Percentiles rank a stretch among this genome's conserved stretches.
Conservation (phyloP, 768 basidiomycete species). For the Collybiopsis confluens region DNA sequence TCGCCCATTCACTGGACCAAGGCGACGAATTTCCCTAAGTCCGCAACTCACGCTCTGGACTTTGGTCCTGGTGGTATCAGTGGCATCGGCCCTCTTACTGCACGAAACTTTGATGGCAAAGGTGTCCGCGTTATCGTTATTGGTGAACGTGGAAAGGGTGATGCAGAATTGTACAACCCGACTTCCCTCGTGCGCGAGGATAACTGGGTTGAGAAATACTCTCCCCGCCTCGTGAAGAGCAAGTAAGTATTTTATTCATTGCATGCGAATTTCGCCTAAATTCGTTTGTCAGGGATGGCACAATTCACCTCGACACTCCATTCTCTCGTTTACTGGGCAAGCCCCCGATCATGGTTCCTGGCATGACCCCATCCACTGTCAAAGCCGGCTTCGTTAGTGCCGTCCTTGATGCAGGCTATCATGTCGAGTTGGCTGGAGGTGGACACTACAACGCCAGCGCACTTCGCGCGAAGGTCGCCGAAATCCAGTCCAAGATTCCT, state of each 20-base stretch:
- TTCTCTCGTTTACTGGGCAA: constrained; percentile 96
- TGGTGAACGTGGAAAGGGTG: constrained; percentile 88
- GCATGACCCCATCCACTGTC: constrained; percentile 98
- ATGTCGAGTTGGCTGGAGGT: constrained; percentile 95
- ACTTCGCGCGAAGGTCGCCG: constrained; percentile 85
- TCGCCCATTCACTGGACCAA: constrained; percentile 89
- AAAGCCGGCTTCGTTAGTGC: constrained; percentile 94
- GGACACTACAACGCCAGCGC: constrained; percentile 93
- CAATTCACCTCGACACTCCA: constrained; percentile 88
- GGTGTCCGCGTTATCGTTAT: constrained; percentile 87
- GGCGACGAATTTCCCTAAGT: constrained; percentile 84
- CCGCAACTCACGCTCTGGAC: constrained; percentile 92
- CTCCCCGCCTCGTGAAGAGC: constrained; percentile 83
- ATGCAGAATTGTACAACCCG: constrained; percentile 78
- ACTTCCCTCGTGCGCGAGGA: constrained; percentile 67
- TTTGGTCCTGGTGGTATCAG: constrained; percentile 94
- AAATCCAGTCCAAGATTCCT: constrained; percentile 83
- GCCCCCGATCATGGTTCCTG: constrained; percentile 98
- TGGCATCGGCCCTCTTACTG: constrained; percentile 89
- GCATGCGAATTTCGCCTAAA: constrained; percentile 10
- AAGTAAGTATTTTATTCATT: constrained; percentile 48
- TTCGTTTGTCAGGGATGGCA: constrained; percentile 67
- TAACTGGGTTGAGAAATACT: constrained; percentile 90
- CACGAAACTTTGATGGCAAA: constrained; percentile 87
- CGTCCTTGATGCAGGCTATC: constrained; percentile 88